These are phyloP conservation scores for Musa troglodytarum DNA, from an alignment of 176 grass and related monocot species.

Conservation along the genomic window DNA sequence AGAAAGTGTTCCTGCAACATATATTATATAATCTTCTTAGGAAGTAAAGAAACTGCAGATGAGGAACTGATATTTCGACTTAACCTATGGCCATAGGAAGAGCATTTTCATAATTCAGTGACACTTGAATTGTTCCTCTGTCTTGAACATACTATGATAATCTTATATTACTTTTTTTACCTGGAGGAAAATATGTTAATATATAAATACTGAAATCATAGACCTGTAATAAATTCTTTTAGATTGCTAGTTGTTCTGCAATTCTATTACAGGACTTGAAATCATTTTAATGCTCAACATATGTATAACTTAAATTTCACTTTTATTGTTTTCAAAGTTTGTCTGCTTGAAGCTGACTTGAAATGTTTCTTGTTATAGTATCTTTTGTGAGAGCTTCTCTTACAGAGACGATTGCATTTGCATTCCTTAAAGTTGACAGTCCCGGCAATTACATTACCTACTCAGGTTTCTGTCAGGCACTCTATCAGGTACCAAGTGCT, in stretches of 20 bases:
- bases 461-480: constrained; percentile 63
- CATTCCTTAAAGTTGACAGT: constrained; percentile 65
- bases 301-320: too few species aligned
- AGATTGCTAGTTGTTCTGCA: too few species aligned
- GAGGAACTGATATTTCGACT: neutral
- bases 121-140: neutral
- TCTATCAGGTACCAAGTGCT: constrained; percentile 50
- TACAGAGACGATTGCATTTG: constrained; percentile 72
- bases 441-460: constrained; percentile 64
- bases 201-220: too few species aligned
- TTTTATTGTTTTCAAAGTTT: too few species aligned
- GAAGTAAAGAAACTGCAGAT: too few species aligned
- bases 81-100: neutral
- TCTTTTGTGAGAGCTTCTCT: constrained; percentile 54
- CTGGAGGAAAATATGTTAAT: too few species aligned
- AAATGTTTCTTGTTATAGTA: constrained; percentile 35
- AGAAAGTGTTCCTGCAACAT: too few species aligned
- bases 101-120: neutral
- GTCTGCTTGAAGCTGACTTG: neutral
- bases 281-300: too few species aligned
- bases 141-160: neutral
- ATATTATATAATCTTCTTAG: too few species aligned
- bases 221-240: too few species aligned
- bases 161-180: too few species aligned
- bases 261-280: too few species aligned